These are phyloP conservation scores for Limnanthes douglasii DNA, from an alignment of 345 rosid genomes.

Conservation along the genomic window DNA sequence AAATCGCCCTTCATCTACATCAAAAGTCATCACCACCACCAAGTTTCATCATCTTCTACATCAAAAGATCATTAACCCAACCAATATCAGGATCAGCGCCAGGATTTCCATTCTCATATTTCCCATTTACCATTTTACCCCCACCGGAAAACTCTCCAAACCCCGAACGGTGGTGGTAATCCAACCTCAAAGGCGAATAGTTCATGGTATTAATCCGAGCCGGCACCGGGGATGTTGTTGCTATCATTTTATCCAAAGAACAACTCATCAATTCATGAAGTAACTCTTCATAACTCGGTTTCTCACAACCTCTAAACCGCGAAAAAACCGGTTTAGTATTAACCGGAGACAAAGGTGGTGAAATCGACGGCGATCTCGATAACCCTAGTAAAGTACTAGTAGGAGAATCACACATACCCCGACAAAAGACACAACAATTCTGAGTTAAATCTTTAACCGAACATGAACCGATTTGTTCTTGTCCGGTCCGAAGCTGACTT, in stretches of 20 bases:
- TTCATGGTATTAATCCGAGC: slow-evolving; percentile 6
- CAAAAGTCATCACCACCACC: slow-evolving; percentile 3
- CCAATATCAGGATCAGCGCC: slow-evolving; percentile 59
- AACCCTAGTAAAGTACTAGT: slow-evolving; percentile 59
- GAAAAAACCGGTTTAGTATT: slow-evolving; percentile 16
- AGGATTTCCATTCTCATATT: too few species aligned
- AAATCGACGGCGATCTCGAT: slow-evolving; percentile 42
- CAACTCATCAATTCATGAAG: slow-evolving; percentile 32
- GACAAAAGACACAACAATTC: slow-evolving; percentile 59
- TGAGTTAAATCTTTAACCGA: too few species aligned
- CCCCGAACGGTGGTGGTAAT: too few species aligned
- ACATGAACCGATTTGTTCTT: slow-evolving; percentile 11
- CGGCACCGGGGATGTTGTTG: slow-evolving; percentile 5
- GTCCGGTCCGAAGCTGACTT: slow-evolving; percentile 33
- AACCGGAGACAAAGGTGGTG: slow-evolving; percentile 72
- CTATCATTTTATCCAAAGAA: slow-evolving; percentile 28
- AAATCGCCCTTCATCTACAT: not conserved
- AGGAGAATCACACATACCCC: slow-evolving; percentile 35
- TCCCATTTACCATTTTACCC: too few species aligned
- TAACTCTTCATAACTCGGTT: slow-evolving; percentile 28
- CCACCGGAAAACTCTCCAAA: too few species aligned
- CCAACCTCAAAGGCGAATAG: slow-evolving; percentile 11
- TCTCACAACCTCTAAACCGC: slow-evolving; percentile 18
- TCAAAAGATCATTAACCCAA: slow-evolving; percentile 88
- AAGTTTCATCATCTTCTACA: slow-evolving; percentile 14